Conservation (phyloP, 106 monocot genomes). For the Dactylorhiza incarnata region DNA sequence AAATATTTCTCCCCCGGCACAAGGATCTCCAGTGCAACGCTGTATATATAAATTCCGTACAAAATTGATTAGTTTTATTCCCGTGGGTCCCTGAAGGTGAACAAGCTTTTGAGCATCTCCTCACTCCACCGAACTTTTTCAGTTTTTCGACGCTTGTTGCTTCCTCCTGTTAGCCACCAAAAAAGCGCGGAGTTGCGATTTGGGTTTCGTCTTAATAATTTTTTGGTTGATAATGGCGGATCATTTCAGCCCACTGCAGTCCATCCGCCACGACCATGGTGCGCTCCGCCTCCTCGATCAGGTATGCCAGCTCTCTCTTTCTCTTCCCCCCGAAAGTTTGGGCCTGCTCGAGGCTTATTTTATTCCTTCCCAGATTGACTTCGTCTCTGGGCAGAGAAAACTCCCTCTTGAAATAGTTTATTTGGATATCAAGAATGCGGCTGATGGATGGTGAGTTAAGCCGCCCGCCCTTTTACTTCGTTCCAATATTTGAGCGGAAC, state of each 20-base stretch:
- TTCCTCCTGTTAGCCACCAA: not conserved
- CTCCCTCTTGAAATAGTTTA: slow-evolving; percentile 78
- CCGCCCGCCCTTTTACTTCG: too few relatives aligned
- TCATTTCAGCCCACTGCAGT: slow-evolving; percentile 40
- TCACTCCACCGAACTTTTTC: too few relatives aligned
- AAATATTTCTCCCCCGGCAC: too few relatives aligned
- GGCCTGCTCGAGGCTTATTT: not conserved
- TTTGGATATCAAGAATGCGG: slow-evolving; percentile 50
- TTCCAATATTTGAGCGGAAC: not conserved
- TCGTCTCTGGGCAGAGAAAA: slow-evolving; percentile 53
- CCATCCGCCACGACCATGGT: slow-evolving; percentile 76
- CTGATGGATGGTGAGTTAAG: slow-evolving; percentile 83
- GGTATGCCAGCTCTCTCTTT: slow-evolving; percentile 20
- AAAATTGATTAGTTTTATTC: too few relatives aligned
- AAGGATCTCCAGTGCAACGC: too few relatives aligned
- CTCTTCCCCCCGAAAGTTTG: not conserved
- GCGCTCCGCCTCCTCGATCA: slow-evolving; percentile 96
- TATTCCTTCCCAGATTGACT: not conserved
- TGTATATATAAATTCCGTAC: too few relatives aligned
- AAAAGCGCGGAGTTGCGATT: not conserved
- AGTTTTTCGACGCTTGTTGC: too few relatives aligned
- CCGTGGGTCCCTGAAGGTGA: too few relatives aligned
- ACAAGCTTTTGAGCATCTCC: too few relatives aligned
- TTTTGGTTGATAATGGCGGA: slow-evolving; percentile 12
- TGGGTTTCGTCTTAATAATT: slow-evolving; percentile 2